phyloP scores from a whole-genome alignment of 176 grass and related monocot genomes.

The Aegilops tauschii region DNA sequence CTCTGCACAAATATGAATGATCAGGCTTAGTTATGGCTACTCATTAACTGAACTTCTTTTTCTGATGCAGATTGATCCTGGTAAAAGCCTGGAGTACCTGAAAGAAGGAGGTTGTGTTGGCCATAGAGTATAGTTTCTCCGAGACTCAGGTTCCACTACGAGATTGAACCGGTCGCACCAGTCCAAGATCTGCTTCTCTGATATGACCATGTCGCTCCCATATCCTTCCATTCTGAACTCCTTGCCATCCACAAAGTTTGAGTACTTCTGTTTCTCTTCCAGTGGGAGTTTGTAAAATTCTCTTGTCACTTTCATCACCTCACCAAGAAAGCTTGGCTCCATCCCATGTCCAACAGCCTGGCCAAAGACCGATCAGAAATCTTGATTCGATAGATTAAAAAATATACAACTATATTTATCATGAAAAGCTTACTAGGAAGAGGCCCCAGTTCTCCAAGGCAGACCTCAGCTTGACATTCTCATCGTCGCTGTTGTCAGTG shows the following conservation, averaged over 20 bases:
- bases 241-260: conserved; percentile 47
- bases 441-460: conserved; percentile 45
- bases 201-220: conserved; percentile 32
- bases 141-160: conserved; percentile 44
- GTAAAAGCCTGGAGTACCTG: background rate
- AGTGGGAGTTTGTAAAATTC: conserved; percentile 41
- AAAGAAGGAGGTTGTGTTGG: conserved; percentile 10
- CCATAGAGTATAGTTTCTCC: background rate
- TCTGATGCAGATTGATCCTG: too few relatives aligned
- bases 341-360: conserved; percentile 54
- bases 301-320: conserved; percentile 22
- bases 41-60: too few relatives aligned
- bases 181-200: conserved; percentile 45
- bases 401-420: too few relatives aligned
- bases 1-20: background rate
- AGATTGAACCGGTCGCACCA: conserved; percentile 49
- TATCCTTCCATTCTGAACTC: conserved; percentile 61
- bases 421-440: conserved; percentile 37
- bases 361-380: background rate
- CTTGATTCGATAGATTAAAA: background rate
- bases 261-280: conserved; percentile 59
- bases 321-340: conserved; percentile 22
- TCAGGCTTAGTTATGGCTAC: too few relatives aligned
- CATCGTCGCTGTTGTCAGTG: background rate
- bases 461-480: conserved; percentile 17